These are phyloP conservation scores for Penicillium sp. DNA, from an alignment of 2,329 filamentous ascomycete genomes.

Conservation along the genomic window DNA sequence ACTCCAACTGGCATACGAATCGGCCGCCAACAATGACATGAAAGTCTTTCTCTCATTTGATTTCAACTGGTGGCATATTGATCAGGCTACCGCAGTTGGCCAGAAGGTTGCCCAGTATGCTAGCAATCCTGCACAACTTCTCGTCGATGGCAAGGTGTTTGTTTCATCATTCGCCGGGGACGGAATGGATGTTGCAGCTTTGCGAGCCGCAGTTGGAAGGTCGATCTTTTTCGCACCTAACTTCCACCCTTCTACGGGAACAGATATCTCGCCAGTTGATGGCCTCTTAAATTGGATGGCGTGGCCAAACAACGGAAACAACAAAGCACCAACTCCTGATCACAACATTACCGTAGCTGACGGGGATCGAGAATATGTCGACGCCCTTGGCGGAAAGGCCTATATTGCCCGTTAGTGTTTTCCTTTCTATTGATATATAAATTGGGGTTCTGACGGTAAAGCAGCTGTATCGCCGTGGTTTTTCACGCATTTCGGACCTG, in stretches of 20 bases:
- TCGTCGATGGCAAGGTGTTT: conserved; percentile 50
- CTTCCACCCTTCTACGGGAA: conserved; percentile 45
- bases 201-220: conserved; percentile 43
- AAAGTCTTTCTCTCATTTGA: conserved; percentile 59
- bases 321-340: conserved; percentile 49
- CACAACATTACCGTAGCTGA: conserved; percentile 44
- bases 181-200: conserved; percentile 43
- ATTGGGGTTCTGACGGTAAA: not conserved
- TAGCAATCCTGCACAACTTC: conserved; percentile 47
- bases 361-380: conserved; percentile 39
- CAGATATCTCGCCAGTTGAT: conserved; percentile 39
- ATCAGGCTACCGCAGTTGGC: conserved; percentile 43
- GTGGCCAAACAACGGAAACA: conserved; percentile 46
- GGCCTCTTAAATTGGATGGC: conserved; percentile 47
- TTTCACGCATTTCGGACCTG: conserved; percentile 49
- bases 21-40: conserved; percentile 47
- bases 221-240: conserved; percentile 52
- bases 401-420: conserved; percentile 49
- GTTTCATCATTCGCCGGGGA: conserved; percentile 55
- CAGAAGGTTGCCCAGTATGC: conserved; percentile 50
- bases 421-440: not conserved
- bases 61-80: conserved; percentile 50
- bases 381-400: conserved; percentile 38
- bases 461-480: conserved; percentile 52
- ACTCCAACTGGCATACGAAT: conserved; percentile 50